A percentile compares a stretch with the other conserved stretches of the same genome.
Conservation (phyloP, 306 rosid genomes). For the Purshia tridentata region DNA sequence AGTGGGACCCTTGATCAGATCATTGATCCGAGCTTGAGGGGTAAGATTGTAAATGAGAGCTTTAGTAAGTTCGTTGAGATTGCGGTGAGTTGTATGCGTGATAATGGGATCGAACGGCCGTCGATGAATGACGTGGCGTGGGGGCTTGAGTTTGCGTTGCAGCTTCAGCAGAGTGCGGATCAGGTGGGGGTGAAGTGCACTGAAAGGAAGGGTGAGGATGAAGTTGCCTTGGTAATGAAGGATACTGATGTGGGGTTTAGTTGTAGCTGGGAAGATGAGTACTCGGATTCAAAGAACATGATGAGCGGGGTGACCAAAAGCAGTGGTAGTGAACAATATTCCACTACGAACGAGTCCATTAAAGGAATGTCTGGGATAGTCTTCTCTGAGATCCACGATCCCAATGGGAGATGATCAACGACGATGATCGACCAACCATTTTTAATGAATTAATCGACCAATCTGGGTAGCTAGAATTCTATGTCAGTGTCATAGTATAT, state of each 20-base stretch:
- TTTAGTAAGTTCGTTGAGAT: slow-evolving; percentile 20
- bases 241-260: neutral
- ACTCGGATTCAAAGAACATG: neutral
- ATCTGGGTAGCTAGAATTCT: too few species aligned
- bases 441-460: neutral
- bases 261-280: slow-evolving; percentile 5
- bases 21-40: slow-evolving; percentile 8
- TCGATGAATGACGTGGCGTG: slow-evolving; percentile 31
- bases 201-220: neutral
- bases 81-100: slow-evolving; percentile 19
- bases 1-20: slow-evolving; percentile 21
- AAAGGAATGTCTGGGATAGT: slow-evolving; percentile 3
- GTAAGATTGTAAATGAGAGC: slow-evolving; percentile 18
- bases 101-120: slow-evolving; percentile 28
- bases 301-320: neutral
- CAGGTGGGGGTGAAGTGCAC: neutral
- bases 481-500: too few species aligned
- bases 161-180: slow-evolving; percentile 17
- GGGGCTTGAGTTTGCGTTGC: slow-evolving; percentile 29
- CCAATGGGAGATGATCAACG: slow-evolving; percentile 7
- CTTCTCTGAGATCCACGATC: slow-evolving; percentile 19
- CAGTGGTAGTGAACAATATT: slow-evolving; percentile 1
- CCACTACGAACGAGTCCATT: neutral
- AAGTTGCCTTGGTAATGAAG: neutral
- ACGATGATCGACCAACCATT: neutral